Base-by-base conservation (phyloP, 371 early-diverging fungal genomes). In the Mucor racemosus region DNA sequence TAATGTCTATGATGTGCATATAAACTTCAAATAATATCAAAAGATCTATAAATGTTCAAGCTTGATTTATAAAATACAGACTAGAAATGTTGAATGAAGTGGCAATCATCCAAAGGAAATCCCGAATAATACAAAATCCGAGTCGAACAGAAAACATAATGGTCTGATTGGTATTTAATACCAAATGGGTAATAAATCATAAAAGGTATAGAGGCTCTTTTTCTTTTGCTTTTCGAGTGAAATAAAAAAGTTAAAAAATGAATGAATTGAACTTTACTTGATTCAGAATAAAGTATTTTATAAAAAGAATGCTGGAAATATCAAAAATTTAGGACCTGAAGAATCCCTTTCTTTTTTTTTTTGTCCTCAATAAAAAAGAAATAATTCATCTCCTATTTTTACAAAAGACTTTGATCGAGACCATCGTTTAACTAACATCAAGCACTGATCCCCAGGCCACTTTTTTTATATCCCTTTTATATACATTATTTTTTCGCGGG, bases 401-500 rank as follows among this genome's bases (percentile, higher is more conserved):
- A 10, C 21, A 26, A 19, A 50, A 50, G 50, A 50, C 50, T 26
- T 50, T 50, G 50, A 50, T 50, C 50, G 50, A 50, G 50, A 50
- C 50, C 50, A 19, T 9, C 50, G 50, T 50, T 50, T 50, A 11
- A 11, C 50, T 26, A 26, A 19, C 7, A 10, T 26, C 50, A 21
- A 50, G 50, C 26, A 26, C 50, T 50, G 50, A 50, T 50, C 50
- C 44, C 50, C 50, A 50, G 50, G 50, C 50, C 50, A 21, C 21
- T 50, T 50, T 26, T 44, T 44, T 44, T 44, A 7, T 50, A 50
- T 21, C 26, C 50, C 21, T 38, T 38, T 38, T 38, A 21, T 50
- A 10, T 21, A 50, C 50, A 50, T 50, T 50, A 26, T 63, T 54
- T 39, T 44, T 50, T 41, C 33, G 10, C 56, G 56, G 64, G 56